Evolutionary conservation across 306 rosid species (phyloP), one percentile per base, ranked within the genome.

Genomic region (Sicyos edulis): DNA sequence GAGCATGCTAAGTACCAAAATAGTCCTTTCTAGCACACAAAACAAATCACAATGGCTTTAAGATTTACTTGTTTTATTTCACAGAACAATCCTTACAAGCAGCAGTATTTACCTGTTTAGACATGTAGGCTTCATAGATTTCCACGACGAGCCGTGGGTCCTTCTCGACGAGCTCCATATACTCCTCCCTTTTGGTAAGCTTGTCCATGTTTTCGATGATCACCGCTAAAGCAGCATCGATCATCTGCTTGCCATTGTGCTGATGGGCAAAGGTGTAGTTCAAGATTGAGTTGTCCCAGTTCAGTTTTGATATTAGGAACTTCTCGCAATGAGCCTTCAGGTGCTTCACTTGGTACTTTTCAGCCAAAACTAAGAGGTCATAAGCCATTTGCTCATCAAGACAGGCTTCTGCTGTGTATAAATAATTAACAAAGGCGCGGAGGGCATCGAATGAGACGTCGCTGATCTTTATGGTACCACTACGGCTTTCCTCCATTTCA

Each of bases 401-500:
- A 77, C 58, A 22, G 20, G 87, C 89, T 75, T 92, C 96, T 8
- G 90, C 96, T 1, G 89, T 88, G 89, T 90, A 92, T 3, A 92
- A 75, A 66, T 83, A 90, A 72, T 80, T 85, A 60, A 92, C 92
- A 78, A 92, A 90, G n/a, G 88, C 82, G 5, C 86, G 77, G 59
- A 92, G 96, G 54, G 88, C 85, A n/a, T 90, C 82, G 9, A 82
- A 81, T 14, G 96, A 83, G 15, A 88, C 96, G 20, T 88, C 96
- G 5, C 87, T 21, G 22, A 92, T 87, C 82, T 80, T 92, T 52
- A 92, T 88, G 55, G 87, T 90, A 71, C 96, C 90, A 10, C 92
- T 92, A 70, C 83, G 88, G 68, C 90, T 87, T 82, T 92, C 93
- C 60, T 83, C 83, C 98, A 90, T 92, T 57, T 92, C 89, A 63